Evolutionary conservation across 2,329 filamentous ascomycete species (phyloP), one percentile per base, ranked within the genome.

Genomic region (Alternaria dauci): DNA sequence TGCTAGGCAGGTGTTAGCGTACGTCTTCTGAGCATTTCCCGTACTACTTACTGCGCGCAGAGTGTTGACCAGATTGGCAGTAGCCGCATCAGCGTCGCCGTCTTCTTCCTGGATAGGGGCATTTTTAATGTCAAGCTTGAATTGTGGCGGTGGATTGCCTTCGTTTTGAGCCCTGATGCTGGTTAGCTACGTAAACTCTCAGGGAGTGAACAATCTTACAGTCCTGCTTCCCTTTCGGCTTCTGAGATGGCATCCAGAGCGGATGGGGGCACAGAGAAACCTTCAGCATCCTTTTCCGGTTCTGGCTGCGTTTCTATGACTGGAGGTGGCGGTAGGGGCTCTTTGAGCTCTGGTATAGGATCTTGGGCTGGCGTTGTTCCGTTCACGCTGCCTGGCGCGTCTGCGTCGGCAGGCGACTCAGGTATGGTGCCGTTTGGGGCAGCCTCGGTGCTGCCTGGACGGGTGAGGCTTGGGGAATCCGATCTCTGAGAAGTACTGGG

Each of bases 111-210:
- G 86, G 20, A 95, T 91, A 0, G 92, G 91, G 39, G 90, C 88
- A 66, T 91, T 91, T 63, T 89, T 86, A 52, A 96, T 96, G 73
- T 88, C 92, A 53, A 96, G 85, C 77, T 91, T 94, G 81, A 93
- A 93, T 59, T 85, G 82, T 8, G 88, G 82, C 47, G 52, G 58
- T 1, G 72, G 55, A 25, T 68, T 73, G 47, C 52, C 66, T 36
- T 78, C 76, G 43, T 56, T 65, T 54, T 70, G 67, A 3, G 61
- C 48, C 50, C 71, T 73, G 39, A 4, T 39, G 1, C 18, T 34
- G 3, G 3, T 59, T 25, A 32, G 48, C 70, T 47, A 69, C 54
- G 46, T 50, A 47, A 14, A 36, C n/a, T 26, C 2, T 43, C 7
- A 14, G 14, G 11, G 2, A 9, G 23, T 16, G 12, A 23, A 12